Evolutionary conservation across 805 yeast genomes (phyloP), one percentile per base, ranked within the genome.

Genomic region (Vanderwaltozyma polyspora): DNA sequence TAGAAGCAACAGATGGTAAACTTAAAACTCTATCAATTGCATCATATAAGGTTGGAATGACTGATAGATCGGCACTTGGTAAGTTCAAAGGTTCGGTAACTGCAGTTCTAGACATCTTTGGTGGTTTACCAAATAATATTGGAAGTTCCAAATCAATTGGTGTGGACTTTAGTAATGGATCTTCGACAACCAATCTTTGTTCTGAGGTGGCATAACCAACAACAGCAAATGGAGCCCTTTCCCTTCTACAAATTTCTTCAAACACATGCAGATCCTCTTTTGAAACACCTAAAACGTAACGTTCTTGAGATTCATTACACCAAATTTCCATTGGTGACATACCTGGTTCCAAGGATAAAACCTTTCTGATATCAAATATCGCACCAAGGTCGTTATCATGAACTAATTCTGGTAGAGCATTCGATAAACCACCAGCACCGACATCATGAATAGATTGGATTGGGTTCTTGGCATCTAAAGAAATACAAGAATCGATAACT

Each of bases 261-360:
- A 91, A 91, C 16, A 66, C 46, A 6, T 72, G 72, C 39, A 89
- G 62, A 55, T 86, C 82, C 41, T 74, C 76, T 35, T 83, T 83
- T 12, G 85, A 71, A 42, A 91, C 94, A 45, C 95, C 97, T 49
- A 91, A 62, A 17, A 91, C 99, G 51, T 87, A 91, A 60, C 99
- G 78, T 62, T 91, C 99, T 65, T 91, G 99, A 2, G 97, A 91
- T 64, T 91, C 98, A 51, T 94, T 89, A 73, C 99, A 91, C 99
- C 99, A 91, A 44, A 91, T 85, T 66, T 91, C 98, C 94, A 91
- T 84, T 36, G 99, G 97, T 5, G 97, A 89, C 96, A 91, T 85
- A 38, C 96, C 94, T 32, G 95, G 94, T 60, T 91, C 99, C 44
- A 86, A 71, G 25, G 86, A 79, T 37, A 94, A 73, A 37, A 91